Base-by-base conservation (phyloP, 495 filamentous ascomycete genomes). In the Rusavskia elegans region DNA sequence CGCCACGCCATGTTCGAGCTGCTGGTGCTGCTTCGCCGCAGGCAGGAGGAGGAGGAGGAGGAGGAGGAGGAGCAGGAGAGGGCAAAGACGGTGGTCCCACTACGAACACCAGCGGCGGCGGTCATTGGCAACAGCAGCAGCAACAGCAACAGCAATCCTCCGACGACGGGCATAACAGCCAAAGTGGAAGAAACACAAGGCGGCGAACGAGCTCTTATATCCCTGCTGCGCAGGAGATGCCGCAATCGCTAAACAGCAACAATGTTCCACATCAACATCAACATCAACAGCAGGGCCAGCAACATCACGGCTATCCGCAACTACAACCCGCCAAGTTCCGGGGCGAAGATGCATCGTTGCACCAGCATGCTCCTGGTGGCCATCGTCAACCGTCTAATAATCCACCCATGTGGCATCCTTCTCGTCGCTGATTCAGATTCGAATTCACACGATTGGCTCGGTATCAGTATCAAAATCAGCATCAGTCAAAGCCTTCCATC, bases 1-100 rank as follows among this genome's bases (percentile, higher is more conserved):
- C 74, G 6, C 74, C 61, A 48, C 39, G 59, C 21, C 59, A 56
- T 35, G 51, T 53, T 30, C 51, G 59, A 23, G 40, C 40, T 19
- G n/a, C 16, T 6, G 20, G 40, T n/a, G 51, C 52, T 21, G 25
- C 25, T 27, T 6, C 3, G 4, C 25, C 25, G 7, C 27, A 46
- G 29, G 51, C 30, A 46, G 36, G 29, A 10, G 21, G 38, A 27
- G 51, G 23, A n/a, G 48, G 35, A 5, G n/a, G n/a, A 46, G 36
- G 29, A 10, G 21, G 38, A 27, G 51, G 23, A n/a, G 48, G 35
- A 5, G n/a, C n/a, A n/a, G n/a, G n/a, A n/a, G n/a, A n/a, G n/a
- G 51, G 20, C 5, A 35, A 35, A 35, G 32, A 35, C 5, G 10
- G 6, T 11, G 32, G 32, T 11, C 32, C 10, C 9, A 3, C 32